Conservation (phyloP, 495 filamentous ascomycete species). For the Darksidea phi region DNA sequence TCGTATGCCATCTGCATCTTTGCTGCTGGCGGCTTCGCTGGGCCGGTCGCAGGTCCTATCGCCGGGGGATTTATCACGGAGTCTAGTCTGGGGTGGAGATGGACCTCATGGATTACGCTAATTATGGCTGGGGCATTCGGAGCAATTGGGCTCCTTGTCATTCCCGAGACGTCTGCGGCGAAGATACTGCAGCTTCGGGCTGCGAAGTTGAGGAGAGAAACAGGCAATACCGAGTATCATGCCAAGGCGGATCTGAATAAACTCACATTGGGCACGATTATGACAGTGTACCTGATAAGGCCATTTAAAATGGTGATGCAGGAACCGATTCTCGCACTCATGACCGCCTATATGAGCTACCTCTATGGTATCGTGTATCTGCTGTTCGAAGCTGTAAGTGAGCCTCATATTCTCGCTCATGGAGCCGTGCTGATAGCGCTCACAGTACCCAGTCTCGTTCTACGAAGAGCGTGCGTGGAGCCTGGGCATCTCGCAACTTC, state of each 20-base stretch:
- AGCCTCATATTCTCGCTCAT: too few relatives aligned
- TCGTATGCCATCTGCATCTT: slow-evolving; percentile 61
- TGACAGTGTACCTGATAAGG: slow-evolving; percentile 55
- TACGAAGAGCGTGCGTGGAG: slow-evolving; percentile 39
- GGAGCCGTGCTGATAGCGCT: too few relatives aligned
- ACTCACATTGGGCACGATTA: slow-evolving; percentile 45
- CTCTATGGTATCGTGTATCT: slow-evolving; percentile 44
- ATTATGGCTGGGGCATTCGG: slow-evolving; percentile 56
- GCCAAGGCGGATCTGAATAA: background rate
- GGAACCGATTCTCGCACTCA: slow-evolving; percentile 60
- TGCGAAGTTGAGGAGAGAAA: background rate
- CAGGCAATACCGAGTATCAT: background rate
- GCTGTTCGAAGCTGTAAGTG: slow-evolving; percentile 42
- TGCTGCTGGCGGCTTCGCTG: slow-evolving; percentile 35
- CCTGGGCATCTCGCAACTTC: slow-evolving; percentile 37
- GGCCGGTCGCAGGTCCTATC: slow-evolving; percentile 39
- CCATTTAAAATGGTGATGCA: slow-evolving; percentile 60
- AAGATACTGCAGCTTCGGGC: background rate
- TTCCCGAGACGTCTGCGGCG: slow-evolving; percentile 49
- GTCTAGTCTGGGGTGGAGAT: slow-evolving; percentile 43
- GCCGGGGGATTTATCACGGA: slow-evolving; percentile 40
- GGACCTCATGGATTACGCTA: slow-evolving; percentile 61
- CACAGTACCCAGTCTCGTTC: slow-evolving; percentile 43
- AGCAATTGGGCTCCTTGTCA: slow-evolving; percentile 45
- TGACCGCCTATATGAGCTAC: slow-evolving; percentile 47